A percentile compares a stretch with the other conserved stretches of the same genome.
phyloP scores from a whole-genome alignment of 768 basidiomycete genomes.

The Rubroboletus satanas region DNA sequence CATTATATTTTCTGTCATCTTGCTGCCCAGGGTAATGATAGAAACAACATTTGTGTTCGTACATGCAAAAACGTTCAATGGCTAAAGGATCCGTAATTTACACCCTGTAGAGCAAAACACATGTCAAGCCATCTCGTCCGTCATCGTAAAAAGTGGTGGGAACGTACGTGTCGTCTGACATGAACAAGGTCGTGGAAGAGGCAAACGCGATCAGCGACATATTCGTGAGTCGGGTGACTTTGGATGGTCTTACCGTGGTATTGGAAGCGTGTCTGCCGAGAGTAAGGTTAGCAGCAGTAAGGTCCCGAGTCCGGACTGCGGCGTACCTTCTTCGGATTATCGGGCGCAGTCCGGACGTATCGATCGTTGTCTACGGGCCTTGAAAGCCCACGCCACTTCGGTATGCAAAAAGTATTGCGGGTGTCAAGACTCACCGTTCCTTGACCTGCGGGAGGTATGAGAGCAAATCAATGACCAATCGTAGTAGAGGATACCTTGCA shows the following conservation, averaged over 20 bases:
- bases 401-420: neutral
- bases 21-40: conserved; percentile 15
- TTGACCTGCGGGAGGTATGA: conserved; percentile 40
- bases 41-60: conserved; percentile 16
- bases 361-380: conserved; percentile 84
- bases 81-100: conserved; percentile 21
- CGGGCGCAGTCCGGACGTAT: conserved; percentile 72
- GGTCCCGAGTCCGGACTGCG: neutral
- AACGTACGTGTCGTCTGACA: conserved; percentile 59
- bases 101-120: conserved; percentile 30
- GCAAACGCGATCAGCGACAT: conserved; percentile 15
- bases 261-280: conserved; percentile 65
- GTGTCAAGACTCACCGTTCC: conserved; percentile 51
- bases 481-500: conserved; percentile 61
- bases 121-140: neutral
- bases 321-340: conserved; percentile 82
- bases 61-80: conserved; percentile 19
- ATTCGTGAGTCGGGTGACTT: neutral
- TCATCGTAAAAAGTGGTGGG: neutral
- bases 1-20: conserved; percentile 2
- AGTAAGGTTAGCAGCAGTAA: conserved; percentile 9
- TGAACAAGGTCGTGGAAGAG: neutral
- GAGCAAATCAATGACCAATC: neutral
- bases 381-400: conserved; percentile 4
- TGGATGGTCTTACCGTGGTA: conserved; percentile 60